These are phyloP conservation scores for Vinca major DNA, from an alignment of 305 asterid genomes.

Conservation along the genomic window DNA sequence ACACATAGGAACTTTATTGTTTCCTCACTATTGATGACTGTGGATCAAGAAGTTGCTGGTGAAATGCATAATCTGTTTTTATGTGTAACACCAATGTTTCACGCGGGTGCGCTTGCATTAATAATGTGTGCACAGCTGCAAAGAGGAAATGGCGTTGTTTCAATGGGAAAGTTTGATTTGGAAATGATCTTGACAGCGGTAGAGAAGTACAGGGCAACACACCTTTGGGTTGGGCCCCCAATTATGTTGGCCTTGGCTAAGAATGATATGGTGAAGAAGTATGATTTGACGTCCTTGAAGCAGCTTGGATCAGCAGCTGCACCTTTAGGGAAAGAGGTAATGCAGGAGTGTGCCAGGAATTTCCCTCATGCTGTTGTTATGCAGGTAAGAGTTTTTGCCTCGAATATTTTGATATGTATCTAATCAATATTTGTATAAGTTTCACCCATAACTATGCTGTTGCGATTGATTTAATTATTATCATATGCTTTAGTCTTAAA, in stretches of 20 bases:
- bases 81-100: slow-evolving; percentile 88
- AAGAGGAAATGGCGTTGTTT: slow-evolving; percentile 64
- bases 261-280: slow-evolving; percentile 41
- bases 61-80: slow-evolving; percentile 46
- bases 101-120: slow-evolving; percentile 73
- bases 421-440: too few relatives aligned
- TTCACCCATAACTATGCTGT: too few relatives aligned
- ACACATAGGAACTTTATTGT: slow-evolving; percentile 72
- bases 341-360: slow-evolving; percentile 85
- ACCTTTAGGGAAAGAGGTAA: slow-evolving; percentile 76
- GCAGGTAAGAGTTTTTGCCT: slow-evolving; percentile 37
- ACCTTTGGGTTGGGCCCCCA: slow-evolving; percentile 87
- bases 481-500: too few relatives aligned
- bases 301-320: slow-evolving; percentile 92
- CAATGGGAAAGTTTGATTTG: slow-evolving; percentile 65
- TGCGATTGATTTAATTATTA: too few relatives aligned
- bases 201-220: slow-evolving; percentile 53
- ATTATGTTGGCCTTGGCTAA: slow-evolving; percentile 71
- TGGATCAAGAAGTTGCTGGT: slow-evolving; percentile 53
- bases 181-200: slow-evolving; percentile 50
- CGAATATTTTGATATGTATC: too few relatives aligned
- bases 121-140: slow-evolving; percentile 71
- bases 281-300: slow-evolving; percentile 52
- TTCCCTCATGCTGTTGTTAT: slow-evolving; percentile 58
- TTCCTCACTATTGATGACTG: slow-evolving; percentile 47